Evolutionary conservation across 176 grass and related monocot species (phyloP).

Genomic region (Zea luxurians): DNA sequence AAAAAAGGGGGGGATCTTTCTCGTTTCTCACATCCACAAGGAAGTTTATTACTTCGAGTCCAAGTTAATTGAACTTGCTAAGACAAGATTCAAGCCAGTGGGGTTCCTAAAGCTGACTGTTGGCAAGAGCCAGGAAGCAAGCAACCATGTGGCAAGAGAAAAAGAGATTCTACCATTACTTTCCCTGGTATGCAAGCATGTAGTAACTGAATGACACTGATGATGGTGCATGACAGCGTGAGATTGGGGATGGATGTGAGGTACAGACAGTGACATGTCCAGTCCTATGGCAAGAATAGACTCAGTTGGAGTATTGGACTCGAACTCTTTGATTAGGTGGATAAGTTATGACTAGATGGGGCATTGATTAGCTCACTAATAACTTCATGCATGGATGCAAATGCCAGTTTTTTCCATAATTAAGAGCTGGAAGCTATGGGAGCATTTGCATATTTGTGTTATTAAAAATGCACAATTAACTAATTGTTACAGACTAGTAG

Average conservation of each 20-base stretch:
- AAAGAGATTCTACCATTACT: conserved; percentile 26
- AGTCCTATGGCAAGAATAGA: not conserved
- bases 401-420: not conserved
- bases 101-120: conserved; percentile 16
- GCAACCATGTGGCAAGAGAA: not conserved
- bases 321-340: conserved; percentile 43
- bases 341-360: conserved; percentile 18
- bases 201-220: conserved; percentile 23
- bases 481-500: not conserved
- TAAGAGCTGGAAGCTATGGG: not conserved
- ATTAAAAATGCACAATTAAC: conserved; percentile 1
- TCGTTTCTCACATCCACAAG: not conserved
- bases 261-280: conserved; percentile 25
- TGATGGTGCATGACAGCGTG: conserved; percentile 25
- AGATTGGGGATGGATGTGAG: conserved; percentile 26
- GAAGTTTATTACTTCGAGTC: conserved; percentile 4
- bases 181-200: conserved; percentile 27
- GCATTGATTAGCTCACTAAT: not conserved
- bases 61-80: not conserved
- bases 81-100: conserved; percentile 35
- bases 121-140: conserved; percentile 36
- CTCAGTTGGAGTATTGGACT: conserved; percentile 16
- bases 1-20: not conserved
- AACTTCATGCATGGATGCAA: conserved; percentile 28
- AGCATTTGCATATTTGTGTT: conserved; percentile 1